These are phyloP conservation scores for Heliosperma pusillum DNA, from an alignment of 148 eudicot genomes.

Conservation along the genomic window DNA sequence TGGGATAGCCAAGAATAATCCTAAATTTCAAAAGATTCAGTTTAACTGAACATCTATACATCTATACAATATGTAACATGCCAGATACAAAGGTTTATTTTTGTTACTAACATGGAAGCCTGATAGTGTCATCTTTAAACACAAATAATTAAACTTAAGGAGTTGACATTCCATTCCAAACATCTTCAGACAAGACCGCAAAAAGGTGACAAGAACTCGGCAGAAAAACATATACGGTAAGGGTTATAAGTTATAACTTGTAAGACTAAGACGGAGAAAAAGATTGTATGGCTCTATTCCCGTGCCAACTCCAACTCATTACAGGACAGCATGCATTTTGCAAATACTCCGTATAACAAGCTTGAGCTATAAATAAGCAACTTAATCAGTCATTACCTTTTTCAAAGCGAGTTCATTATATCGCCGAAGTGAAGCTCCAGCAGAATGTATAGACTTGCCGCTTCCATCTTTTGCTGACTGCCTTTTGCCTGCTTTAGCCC, in stretches of 20 bases:
- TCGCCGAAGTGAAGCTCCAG: conserved; percentile 92
- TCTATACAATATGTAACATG: not conserved
- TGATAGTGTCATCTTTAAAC: not conserved
- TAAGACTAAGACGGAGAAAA: not conserved
- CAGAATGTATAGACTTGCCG: conserved; percentile 78
- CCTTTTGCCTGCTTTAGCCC: conserved; percentile 91
- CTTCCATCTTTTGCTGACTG: conserved; percentile 91
- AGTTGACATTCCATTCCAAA: not conserved
- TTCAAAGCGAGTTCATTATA: conserved; percentile 87
- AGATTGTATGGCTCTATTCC: not conserved
- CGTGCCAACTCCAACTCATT: not conserved
- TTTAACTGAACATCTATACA: not conserved
- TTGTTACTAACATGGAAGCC: not conserved
- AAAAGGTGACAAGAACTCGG: too few species aligned
- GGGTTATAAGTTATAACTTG: not conserved
- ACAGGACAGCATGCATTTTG: not conserved
- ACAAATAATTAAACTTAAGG: not conserved
- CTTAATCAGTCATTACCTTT: conserved; percentile 49
- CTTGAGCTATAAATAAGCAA: not conserved
- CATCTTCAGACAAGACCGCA: not conserved
- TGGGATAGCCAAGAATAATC: not conserved
- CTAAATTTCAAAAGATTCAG: not conserved
- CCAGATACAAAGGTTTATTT: not conserved
- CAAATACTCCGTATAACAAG: not conserved
- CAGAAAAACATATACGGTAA: not conserved